Conservation (phyloP, 2,329 filamentous ascomycete genomes). For the Erysiphe neolycopersici region DNA sequence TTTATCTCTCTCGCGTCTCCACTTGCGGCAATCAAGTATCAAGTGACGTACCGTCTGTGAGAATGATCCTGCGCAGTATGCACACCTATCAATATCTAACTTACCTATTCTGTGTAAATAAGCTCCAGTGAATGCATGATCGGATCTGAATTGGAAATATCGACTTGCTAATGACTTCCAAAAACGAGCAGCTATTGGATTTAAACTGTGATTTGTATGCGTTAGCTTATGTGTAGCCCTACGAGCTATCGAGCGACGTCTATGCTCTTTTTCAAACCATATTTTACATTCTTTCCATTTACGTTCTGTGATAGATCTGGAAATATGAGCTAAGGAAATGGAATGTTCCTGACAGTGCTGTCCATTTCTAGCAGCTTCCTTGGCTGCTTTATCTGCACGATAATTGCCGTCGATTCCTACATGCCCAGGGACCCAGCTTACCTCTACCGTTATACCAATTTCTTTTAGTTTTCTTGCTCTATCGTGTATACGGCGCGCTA, state of each 20-base stretch:
- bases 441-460: neutral
- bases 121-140: no score
- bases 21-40: no score
- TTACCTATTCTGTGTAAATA: neutral
- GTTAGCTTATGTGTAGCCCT: neutral
- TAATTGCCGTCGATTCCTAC: neutral
- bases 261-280: neutral
- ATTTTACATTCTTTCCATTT: no score
- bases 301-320: no score
- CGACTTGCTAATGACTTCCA: no score
- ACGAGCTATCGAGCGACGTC: no score
- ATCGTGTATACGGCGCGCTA: no score
- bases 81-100: neutral
- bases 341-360: no score
- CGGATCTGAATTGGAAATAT: no score
- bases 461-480: neutral
- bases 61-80: neutral
- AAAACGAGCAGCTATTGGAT: neutral
- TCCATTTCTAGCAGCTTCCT: no score
- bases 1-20: neutral
- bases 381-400: no score
- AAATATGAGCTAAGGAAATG: no score
- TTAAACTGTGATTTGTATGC: neutral
- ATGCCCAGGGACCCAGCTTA: neutral
- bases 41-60: neutral